A percentile compares a stretch with the other conserved stretches of the same genome.
Conservation (phyloP, 2,329 filamentous ascomycete species). For the Curvularia lunata region DNA sequence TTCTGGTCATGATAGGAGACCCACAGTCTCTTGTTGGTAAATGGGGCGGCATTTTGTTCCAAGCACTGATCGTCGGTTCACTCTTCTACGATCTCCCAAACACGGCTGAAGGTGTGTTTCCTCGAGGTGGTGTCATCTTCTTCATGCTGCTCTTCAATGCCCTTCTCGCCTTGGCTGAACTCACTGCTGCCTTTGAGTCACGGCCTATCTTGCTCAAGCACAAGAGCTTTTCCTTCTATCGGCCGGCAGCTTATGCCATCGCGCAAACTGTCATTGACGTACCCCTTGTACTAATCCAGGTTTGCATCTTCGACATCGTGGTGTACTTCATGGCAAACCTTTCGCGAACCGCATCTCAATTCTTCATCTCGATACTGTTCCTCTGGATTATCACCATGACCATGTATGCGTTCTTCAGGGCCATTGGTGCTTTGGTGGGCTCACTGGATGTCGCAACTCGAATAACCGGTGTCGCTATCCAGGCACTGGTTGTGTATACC, state of each 20-base stretch:
- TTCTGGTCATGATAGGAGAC: conserved; percentile 62
- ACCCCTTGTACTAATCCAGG: conserved; percentile 64
- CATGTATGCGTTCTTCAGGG: conserved; percentile 53
- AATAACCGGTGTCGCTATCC: conserved; percentile 51
- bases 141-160: conserved; percentile 68
- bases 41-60: conserved; percentile 49
- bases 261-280: conserved; percentile 65
- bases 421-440: conserved; percentile 45
- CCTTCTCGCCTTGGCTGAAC: conserved; percentile 65
- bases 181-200: conserved; percentile 65
- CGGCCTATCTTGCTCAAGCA: conserved; percentile 73
- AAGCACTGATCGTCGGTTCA: conserved; percentile 50
- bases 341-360: conserved; percentile 63
- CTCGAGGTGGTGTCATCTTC: conserved; percentile 66
- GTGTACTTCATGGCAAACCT: conserved; percentile 69
- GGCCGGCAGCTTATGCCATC: conserved; percentile 64
- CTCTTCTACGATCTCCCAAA: conserved; percentile 62
- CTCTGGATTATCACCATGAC: conserved; percentile 62
- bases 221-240: conserved; percentile 73
- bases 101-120: conserved; percentile 63
- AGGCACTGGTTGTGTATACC: conserved; percentile 50
- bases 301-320: conserved; percentile 64
- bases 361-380: conserved; percentile 67
- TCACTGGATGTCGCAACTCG: conserved; percentile 49
- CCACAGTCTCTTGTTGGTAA: conserved; percentile 58